Evolutionary conservation across 1,139 yeast species (phyloP).

Genomic region (Debaryomyces subglobosus): DNA sequence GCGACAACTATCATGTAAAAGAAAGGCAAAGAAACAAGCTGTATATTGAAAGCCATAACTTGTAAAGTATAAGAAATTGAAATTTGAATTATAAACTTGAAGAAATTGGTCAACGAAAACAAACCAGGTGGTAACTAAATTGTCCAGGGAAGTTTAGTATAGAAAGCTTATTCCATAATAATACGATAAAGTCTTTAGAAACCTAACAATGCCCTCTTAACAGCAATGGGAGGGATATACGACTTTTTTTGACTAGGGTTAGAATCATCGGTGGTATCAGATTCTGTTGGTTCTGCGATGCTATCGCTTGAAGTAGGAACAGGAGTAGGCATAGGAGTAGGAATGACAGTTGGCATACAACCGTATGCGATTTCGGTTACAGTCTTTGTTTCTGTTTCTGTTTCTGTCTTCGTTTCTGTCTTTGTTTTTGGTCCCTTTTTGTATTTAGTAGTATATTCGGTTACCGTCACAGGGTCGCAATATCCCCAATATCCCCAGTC

Average conservation of each 20-base stretch:
- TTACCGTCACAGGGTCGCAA: neutral
- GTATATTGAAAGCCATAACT: neutral
- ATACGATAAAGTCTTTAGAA: no score
- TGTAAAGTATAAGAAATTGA: neutral
- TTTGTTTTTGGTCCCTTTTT: neutral
- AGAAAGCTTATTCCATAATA: no score
- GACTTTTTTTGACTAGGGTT: no score
- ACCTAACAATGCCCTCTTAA: neutral
- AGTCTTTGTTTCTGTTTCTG: neutral
- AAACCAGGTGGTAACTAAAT: neutral
- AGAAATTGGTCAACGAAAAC: neutral
- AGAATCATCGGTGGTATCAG: neutral
- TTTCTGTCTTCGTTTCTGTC: neutral
- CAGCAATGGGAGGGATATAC: neutral
- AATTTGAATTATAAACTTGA: neutral
- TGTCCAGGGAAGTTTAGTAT: neutral
- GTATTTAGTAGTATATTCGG: neutral
- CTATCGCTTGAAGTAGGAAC: neutral
- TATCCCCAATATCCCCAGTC: neutral
- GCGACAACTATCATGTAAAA: no score
- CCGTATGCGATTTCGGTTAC: neutral
- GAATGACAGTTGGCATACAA: neutral
- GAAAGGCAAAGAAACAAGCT: neutral
- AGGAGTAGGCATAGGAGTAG: neutral
- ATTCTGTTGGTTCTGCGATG: neutral